These are phyloP conservation scores for Salix exigua DNA, from an alignment of 345 rosid genomes.

Conservation along the genomic window DNA sequence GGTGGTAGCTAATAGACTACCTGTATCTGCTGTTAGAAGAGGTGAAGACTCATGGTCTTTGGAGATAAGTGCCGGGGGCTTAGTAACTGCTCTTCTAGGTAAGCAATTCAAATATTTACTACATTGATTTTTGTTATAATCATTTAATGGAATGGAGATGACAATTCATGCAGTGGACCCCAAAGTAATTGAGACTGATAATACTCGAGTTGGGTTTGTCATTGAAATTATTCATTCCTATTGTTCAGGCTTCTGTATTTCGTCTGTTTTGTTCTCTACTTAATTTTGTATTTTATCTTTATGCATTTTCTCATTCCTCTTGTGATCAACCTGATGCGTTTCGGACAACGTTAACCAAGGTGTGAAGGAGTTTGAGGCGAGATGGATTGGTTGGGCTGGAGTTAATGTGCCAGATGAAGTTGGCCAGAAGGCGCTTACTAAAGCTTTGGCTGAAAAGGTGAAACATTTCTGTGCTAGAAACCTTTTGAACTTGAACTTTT, in stretches of 20 bases:
- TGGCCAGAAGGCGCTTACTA: slow-evolving; percentile 90
- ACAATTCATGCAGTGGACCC: neutral
- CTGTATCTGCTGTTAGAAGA: slow-evolving; percentile 92
- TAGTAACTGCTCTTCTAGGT: slow-evolving; percentile 95
- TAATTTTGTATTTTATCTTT: neutral
- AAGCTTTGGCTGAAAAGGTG: slow-evolving; percentile 97
- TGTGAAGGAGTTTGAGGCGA: slow-evolving; percentile 95
- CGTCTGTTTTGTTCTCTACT: neutral
- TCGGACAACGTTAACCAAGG: slow-evolving; percentile 51
- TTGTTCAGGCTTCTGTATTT: neutral
- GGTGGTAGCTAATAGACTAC: slow-evolving; percentile 97
- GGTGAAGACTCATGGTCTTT: slow-evolving; percentile 95
- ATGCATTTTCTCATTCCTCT: slow-evolving; percentile 3
- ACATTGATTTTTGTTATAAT: neutral
- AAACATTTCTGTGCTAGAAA: neutral
- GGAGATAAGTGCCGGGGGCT: slow-evolving; percentile 97
- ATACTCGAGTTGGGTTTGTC: neutral
- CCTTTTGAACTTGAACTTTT: neutral
- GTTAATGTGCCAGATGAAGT: slow-evolving; percentile 96
- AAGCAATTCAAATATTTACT: neutral
- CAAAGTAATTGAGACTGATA: neutral
- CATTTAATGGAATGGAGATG: neutral
- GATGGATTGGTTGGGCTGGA: slow-evolving; percentile 99
- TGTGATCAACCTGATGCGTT: slow-evolving; percentile 27
- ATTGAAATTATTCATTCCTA: neutral